Conservation (phyloP, 129 eudicot species). For the Erigeron canadensis region DNA sequence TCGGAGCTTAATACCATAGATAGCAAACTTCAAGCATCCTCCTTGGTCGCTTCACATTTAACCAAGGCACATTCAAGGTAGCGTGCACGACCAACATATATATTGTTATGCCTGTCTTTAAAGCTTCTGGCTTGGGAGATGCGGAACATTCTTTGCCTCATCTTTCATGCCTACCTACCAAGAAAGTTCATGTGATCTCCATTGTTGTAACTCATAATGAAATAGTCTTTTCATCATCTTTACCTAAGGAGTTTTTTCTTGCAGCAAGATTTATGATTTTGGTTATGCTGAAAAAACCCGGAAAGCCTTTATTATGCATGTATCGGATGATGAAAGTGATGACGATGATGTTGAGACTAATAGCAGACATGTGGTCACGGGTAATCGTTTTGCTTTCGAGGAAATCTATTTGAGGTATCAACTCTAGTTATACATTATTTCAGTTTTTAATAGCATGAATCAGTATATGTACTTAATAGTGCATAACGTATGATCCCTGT, state of each 20-base stretch:
- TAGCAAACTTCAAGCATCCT: slow-evolving; percentile 48
- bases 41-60: slow-evolving; percentile 40
- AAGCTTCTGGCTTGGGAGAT: too few relatives aligned
- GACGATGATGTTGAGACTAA: slow-evolving; percentile 28
- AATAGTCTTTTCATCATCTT: background rate
- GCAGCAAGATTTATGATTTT: slow-evolving; percentile 43
- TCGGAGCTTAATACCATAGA: slow-evolving; percentile 69
- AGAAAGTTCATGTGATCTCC: background rate
- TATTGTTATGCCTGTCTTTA: too few relatives aligned
- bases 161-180: too few relatives aligned
- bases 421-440: slow-evolving; percentile 2
- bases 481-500: too few relatives aligned
- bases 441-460: slow-evolving; percentile 1
- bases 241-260: background rate
- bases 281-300: slow-evolving; percentile 28
- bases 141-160: too few relatives aligned
- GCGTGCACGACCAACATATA: slow-evolving; percentile 5
- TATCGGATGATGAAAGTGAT: slow-evolving; percentile 56
- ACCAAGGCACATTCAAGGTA: slow-evolving; percentile 47
- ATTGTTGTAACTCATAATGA: background rate
- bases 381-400: slow-evolving; percentile 55
- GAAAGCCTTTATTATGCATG: slow-evolving; percentile 65
- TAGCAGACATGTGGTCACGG: slow-evolving; percentile 28
- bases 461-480: slow-evolving; percentile 2
- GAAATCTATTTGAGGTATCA: slow-evolving; percentile 63